Evolutionary conservation across 352 stramenopile genomes (phyloP).

Genomic region (Thalassiosira sp.): DNA sequence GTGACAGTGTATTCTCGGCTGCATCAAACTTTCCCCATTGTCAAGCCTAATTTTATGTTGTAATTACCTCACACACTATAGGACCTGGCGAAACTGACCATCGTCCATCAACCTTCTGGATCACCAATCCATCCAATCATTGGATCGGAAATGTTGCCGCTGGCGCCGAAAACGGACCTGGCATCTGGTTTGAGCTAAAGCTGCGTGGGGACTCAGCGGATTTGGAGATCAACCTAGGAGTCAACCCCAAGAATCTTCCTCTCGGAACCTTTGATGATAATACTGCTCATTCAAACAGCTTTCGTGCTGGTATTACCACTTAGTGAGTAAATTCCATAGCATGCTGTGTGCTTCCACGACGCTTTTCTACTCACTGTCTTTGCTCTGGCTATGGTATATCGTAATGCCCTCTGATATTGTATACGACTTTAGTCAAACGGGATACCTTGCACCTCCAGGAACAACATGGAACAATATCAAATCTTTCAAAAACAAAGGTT

Average conservation of each 20-base stretch:
- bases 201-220: slow-evolving; percentile 8
- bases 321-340: background rate
- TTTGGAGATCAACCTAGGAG: slow-evolving; percentile 20
- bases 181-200: slow-evolving; percentile 60
- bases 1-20: background rate
- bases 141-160: slow-evolving; percentile 61
- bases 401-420: background rate
- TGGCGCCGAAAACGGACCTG: slow-evolving; percentile 13
- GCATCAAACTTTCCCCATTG: background rate
- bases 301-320: slow-evolving; percentile 19
- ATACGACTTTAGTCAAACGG: slow-evolving; percentile 1
- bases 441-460: slow-evolving; percentile 22
- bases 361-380: background rate
- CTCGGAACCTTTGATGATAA: slow-evolving; percentile 32
- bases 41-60: background rate
- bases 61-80: background rate
- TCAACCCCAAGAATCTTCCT: slow-evolving; percentile 22
- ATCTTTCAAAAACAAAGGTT: slow-evolving; percentile 28
- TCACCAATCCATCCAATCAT: slow-evolving; percentile 38
- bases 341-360: no score
- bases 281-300: slow-evolving; percentile 22
- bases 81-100: slow-evolving; percentile 17
- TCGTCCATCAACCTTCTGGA: slow-evolving; percentile 45
- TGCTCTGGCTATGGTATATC: background rate
- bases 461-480: slow-evolving; percentile 34